Evolutionary conservation across 2,329 filamentous ascomycete species (phyloP).

Genomic region (Fusarium oxysporum): DNA sequence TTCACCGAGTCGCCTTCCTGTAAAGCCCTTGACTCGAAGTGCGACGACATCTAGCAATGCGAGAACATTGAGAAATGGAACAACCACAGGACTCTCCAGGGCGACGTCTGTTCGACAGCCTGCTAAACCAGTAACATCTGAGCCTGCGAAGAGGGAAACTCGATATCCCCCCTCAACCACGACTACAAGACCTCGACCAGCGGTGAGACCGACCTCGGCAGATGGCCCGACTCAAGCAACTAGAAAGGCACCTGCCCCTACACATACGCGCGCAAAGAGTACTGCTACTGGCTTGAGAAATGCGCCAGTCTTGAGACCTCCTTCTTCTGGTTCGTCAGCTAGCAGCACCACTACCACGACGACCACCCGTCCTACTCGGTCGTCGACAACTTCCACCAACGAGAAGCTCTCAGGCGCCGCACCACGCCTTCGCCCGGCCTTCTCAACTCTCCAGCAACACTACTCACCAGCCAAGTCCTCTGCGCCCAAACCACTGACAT

Average conservation of each 20-base stretch:
- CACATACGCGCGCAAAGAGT: conserved; percentile 50
- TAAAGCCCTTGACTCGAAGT: conserved; percentile 56
- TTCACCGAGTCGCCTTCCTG: conserved; percentile 64
- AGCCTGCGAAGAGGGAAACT: conserved; percentile 40
- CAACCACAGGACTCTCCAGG: conserved; percentile 26
- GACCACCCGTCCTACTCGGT: conserved; percentile 30
- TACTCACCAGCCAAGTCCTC: conserved; percentile 72
- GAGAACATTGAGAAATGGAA: conserved; percentile 36
- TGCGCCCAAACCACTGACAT: conserved; percentile 71
- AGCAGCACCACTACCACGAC: conserved; percentile 36
- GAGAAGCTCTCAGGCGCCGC: conserved; percentile 34
- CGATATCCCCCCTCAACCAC: conserved; percentile 52
- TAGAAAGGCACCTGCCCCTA: conserved; percentile 32
- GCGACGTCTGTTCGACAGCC: conserved; percentile 42
- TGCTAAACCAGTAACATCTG: conserved; percentile 21
- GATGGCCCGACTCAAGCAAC: conserved; percentile 39
- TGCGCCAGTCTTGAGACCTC: conserved; percentile 48
- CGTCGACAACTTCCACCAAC: conserved; percentile 31
- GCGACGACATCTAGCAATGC: conserved; percentile 46
- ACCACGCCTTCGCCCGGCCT: conserved; percentile 63
- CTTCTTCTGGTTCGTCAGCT: conserved; percentile 44
- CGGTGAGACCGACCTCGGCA: conserved; percentile 49
- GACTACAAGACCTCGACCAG: conserved; percentile 45
- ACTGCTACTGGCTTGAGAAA: conserved; percentile 45
- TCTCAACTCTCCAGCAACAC: conserved; percentile 74